Percentiles rank a stretch among this genome's conserved stretches.
These are phyloP conservation scores for Gossypioides kirkii DNA, from an alignment of 345 rosid species.

Conservation along the genomic window DNA sequence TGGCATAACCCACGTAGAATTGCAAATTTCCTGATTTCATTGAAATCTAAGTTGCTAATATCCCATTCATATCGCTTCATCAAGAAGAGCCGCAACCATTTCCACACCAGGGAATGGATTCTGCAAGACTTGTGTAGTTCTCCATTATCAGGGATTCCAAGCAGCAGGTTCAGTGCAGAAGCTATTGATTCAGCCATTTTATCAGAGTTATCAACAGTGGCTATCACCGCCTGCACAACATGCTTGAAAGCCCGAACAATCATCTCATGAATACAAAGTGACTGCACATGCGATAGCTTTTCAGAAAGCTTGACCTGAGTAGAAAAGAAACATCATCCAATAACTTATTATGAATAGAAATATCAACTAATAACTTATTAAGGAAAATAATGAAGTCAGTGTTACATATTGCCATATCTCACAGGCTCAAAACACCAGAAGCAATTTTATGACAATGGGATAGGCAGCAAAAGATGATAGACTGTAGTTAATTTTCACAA, in stretches of 20 bases:
- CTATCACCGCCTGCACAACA: slow-evolving; percentile 79
- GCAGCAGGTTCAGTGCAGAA: slow-evolving; percentile 87
- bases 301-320: slow-evolving; percentile 89
- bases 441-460: background rate
- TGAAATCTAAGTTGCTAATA: slow-evolving; percentile 65
- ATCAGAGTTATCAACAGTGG: slow-evolving; percentile 53
- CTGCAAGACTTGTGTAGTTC: slow-evolving; percentile 36
- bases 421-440: background rate
- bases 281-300: slow-evolving; percentile 90
- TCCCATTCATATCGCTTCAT: slow-evolving; percentile 90
- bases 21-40: slow-evolving; percentile 82
- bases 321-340: slow-evolving; percentile 22
- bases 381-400: slow-evolving; percentile 3
- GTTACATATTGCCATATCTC: background rate
- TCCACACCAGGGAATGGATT: slow-evolving; percentile 72
- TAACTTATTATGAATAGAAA: slow-evolving; percentile 19
- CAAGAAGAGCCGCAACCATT: slow-evolving; percentile 82
- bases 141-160: slow-evolving; percentile 65
- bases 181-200: slow-evolving; percentile 68
- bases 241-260: slow-evolving; percentile 92
- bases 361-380: slow-evolving; percentile 10
- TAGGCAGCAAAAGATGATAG: slow-evolving; percentile 1
- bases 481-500: background rate
- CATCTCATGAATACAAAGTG: slow-evolving; percentile 97
- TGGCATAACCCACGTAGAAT: slow-evolving; percentile 91